These are phyloP conservation scores for Lanmaoa rubissima DNA, from an alignment of 768 basidiomycete genomes.

Conservation along the genomic window DNA sequence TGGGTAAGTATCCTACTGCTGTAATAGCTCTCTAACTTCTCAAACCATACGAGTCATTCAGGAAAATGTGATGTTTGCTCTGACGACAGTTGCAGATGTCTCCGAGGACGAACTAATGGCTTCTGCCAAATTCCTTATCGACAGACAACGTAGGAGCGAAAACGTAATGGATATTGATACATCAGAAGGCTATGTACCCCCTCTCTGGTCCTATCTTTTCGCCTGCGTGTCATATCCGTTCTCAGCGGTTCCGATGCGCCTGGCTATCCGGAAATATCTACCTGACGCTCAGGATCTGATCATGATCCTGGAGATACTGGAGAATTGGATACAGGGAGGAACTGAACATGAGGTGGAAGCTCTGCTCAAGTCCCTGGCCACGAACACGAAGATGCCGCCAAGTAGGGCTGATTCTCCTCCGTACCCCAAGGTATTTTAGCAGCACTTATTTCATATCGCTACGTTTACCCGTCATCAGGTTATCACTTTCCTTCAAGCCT, in stretches of 20 bases:
- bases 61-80: conserved; percentile 47
- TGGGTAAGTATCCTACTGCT: conserved; percentile 50
- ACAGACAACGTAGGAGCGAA: conserved; percentile 32
- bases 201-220: conserved; percentile 38
- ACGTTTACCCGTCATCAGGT: conserved; percentile 47
- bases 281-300: conserved; percentile 40
- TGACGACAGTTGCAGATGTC: conserved; percentile 58
- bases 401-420: conserved; percentile 20
- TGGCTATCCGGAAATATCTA: conserved; percentile 43
- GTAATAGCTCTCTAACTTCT: background rate
- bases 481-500: conserved; percentile 55
- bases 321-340: conserved; percentile 39
- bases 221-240: conserved; percentile 41
- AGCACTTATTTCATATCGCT: conserved; percentile 31
- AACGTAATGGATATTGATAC: conserved; percentile 39
- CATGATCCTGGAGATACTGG: conserved; percentile 37
- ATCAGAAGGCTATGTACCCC: conserved; percentile 27
- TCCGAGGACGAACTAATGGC: conserved; percentile 63
- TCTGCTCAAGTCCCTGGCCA: conserved; percentile 23
- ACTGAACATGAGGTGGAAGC: conserved; percentile 24
- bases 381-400: conserved; percentile 13
- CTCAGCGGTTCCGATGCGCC: conserved; percentile 38
- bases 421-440: conserved; percentile 38
- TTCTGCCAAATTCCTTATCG: conserved; percentile 45
- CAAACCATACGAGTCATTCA: conserved; percentile 4